phyloP scores from a whole-genome alignment of 2,329 filamentous ascomycete genomes.

The Aspergillus amoenus region DNA sequence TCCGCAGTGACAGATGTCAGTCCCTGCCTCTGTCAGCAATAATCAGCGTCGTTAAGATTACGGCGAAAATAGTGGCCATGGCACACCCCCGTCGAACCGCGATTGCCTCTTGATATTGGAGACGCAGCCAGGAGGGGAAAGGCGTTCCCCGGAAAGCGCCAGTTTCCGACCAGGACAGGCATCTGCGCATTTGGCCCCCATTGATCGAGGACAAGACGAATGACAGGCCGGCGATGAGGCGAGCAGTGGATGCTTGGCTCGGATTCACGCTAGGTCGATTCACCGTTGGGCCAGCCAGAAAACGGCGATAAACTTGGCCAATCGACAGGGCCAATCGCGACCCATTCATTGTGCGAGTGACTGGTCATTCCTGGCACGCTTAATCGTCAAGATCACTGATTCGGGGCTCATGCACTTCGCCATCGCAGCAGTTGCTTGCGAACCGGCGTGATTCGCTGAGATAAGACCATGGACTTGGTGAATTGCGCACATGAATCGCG shows the following conservation, averaged over 20 bases:
- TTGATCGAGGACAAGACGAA: conserved; percentile 1
- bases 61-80: not conserved
- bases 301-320: conserved; percentile 12
- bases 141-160: conserved; percentile 8
- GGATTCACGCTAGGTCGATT: conserved; percentile 3
- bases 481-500: not conserved
- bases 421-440: not conserved
- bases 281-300: conserved; percentile 15
- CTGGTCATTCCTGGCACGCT: not conserved
- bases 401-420: not conserved
- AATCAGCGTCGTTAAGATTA: conserved; percentile 5
- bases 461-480: not conserved
- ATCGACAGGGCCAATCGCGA: not conserved
- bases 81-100: conserved; percentile 1
- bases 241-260: conserved; percentile 2
- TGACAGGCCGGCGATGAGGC: not conserved
- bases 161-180: conserved; percentile 9
- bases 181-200: not conserved
- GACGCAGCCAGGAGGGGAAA: not conserved
- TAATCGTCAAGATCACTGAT: not conserved
- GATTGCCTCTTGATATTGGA: conserved; percentile 9
- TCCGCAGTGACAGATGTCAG: not conserved
- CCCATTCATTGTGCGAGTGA: not conserved
- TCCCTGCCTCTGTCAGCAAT: not conserved
- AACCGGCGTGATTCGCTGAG: not conserved